Evolutionary conservation across 2,329 filamentous ascomycete species (phyloP).

Genomic region (Trichoderma breve): DNA sequence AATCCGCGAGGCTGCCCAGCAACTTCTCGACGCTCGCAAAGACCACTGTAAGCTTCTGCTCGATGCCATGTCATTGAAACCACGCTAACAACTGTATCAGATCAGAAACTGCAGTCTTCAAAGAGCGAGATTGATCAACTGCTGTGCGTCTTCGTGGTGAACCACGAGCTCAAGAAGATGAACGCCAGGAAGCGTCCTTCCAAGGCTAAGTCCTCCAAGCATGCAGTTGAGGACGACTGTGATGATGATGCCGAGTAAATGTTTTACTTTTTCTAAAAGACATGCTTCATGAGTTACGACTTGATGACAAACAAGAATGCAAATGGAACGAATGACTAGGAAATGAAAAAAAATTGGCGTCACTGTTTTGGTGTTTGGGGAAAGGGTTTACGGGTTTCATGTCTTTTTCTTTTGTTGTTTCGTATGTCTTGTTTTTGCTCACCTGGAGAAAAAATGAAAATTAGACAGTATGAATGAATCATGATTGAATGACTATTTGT

Average conservation of each 20-base stretch:
- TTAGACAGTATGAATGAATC: conserved; percentile 21
- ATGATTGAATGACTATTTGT: conserved; percentile 29
- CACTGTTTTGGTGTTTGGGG: conserved; percentile 2
- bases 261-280: background rate
- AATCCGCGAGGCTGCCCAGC: conserved; percentile 31
- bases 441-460: conserved; percentile 2
- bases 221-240: conserved; percentile 26
- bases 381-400: background rate
- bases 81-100: conserved; percentile 23
- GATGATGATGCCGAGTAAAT: conserved; percentile 29
- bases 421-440: conserved; percentile 16
- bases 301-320: background rate
- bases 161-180: conserved; percentile 42
- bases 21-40: conserved; percentile 36
- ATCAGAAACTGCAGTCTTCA: conserved; percentile 34
- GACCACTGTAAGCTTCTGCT: conserved; percentile 36
- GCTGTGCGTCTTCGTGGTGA: conserved; percentile 36
- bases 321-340: background rate
- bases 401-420: conserved; percentile 1
- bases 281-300: conserved; percentile 18
- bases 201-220: conserved; percentile 28
- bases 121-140: conserved; percentile 34
- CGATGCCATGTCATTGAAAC: background rate
- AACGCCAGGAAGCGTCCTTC: conserved; percentile 34
- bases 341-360: background rate